Percentiles rank a stretch among this genome's conserved stretches.
Evolutionary conservation across 257 asterid species (phyloP).

Genomic region (Scutellaria galericulata): DNA sequence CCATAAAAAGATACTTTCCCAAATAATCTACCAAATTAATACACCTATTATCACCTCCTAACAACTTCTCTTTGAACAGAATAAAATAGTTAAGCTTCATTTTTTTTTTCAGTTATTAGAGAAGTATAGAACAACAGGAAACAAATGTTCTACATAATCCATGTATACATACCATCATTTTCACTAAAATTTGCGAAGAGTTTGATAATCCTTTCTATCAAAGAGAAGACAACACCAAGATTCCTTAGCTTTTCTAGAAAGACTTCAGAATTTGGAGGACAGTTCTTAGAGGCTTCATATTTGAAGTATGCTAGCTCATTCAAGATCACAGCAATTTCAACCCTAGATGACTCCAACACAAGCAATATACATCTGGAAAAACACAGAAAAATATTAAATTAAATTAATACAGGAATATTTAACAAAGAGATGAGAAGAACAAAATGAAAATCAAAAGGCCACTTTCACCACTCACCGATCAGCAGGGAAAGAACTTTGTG

Average conservation of each 20-base stretch:
- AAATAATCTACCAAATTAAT: conserved; percentile 18
- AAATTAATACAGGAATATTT: conserved; percentile 14
- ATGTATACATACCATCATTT: conserved; percentile 57
- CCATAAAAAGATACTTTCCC: background rate
- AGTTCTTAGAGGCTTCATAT: conserved; percentile 63
- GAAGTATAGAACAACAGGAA: background rate
- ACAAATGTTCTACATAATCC: conserved; percentile 25
- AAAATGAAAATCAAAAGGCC: conserved; percentile 18
- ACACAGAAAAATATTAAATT: conserved; percentile 21
- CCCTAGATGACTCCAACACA: conserved; percentile 86
- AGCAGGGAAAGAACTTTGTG: conserved; percentile 51
- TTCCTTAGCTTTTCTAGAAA: conserved; percentile 56
- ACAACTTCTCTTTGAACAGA: conserved; percentile 20
- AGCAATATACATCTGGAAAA: conserved; percentile 78
- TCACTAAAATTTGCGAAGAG: conserved; percentile 68
- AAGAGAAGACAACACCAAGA: conserved; percentile 77
- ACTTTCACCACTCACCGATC: conserved; percentile 56
- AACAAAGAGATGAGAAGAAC: conserved; percentile 21
- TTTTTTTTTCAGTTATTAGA: background rate
- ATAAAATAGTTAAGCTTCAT: background rate
- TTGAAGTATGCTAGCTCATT: conserved; percentile 86
- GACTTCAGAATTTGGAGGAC: conserved; percentile 54
- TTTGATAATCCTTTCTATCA: conserved; percentile 85
- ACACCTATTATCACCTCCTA: conserved; percentile 12
- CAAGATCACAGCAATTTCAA: conserved; percentile 87